Base-by-base conservation (phyloP, 257 asterid species). In the Solanum chiquidenum region DNA sequence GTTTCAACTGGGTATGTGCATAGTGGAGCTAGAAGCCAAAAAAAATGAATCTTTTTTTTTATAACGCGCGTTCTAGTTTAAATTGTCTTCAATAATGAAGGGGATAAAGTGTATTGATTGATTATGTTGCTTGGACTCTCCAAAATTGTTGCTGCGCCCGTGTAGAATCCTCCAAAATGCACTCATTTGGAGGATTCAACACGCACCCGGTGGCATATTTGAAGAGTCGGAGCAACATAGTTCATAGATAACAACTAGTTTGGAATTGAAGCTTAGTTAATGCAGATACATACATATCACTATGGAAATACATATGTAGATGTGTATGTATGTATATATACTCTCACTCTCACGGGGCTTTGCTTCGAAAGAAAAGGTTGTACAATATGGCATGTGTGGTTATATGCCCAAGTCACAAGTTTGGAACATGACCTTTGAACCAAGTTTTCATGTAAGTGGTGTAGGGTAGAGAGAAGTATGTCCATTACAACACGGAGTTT, bases 1-100 rank as follows among this genome's bases (percentile, higher is more conserved):
- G 16, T 58, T 87, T 76, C 55, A 71, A 14, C 33, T 55, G 82
- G 49, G 27, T 34, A 27, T 42, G n/a, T 79, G 85, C 27, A 75
- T 75, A 38, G 12, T 75, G 33, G 55, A 5, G 55, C 2, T 38
- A 37, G 23, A 12, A 38, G 6, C 83, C 11, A 18, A 73, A 33
- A 8, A 49, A 49, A 49, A 49, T 49, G 18, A 2, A 33, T 9
- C 18, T 74, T 35, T 75, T 37, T 73, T 64, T 44, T 13, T 49
- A 13, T 14, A 49, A 49, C 58, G 21, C 58, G 58, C 21, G 58
- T 49, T 49, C 21, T 49, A 14, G 46, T 73, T 34, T 75, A 74
- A 37, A 21, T 21, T 37, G 31, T 21, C 55, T 1, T 74, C 33
- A 5, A 73, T 9, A 4, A 73, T 8, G 34, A 34, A 34, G 44